Base-by-base conservation (phyloP, 306 rosid genomes). In the Cucurbita pepo region DNA sequence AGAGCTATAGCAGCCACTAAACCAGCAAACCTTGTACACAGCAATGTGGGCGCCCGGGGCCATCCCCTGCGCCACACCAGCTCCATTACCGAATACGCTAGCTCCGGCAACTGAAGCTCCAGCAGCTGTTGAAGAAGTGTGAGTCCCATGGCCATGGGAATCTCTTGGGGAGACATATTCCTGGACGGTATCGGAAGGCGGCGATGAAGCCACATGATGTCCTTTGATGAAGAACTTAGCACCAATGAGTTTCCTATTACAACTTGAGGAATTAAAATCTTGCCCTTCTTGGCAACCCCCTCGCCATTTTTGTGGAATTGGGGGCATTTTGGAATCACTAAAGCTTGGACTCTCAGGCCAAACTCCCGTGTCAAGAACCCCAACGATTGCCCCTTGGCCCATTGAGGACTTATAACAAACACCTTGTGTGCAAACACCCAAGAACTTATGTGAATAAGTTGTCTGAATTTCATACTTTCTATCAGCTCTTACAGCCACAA, bases 291-390 rank as follows among this genome's bases (percentile, higher is more conserved):
- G 96, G 81, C 97, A 92, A 64, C 82, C 77, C 38, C 97, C 96
- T 74, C 77, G 78, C 97, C 97, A 92, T 79, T 83, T 88, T 65
- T 72, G 77, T 0, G 97, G 97, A 82, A 87, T 77, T 22, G 76
- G 86, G 10, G 96, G 97, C 96, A 92, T 92, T 7, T 81, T 86
- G 10, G 55, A 77, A 62, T 92, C 97, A 34, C 75, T 41, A 77
- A 90, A 90, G 86, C 97, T 90, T 3, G 96, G 96, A 83, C 90
- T 85, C 78, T 90, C 98, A 0, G 96, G 98, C 96, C 96, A 90
- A 57, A 93, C 91, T 70, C 98, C 96, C 1, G 96, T 93, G 37
- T 93, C 98, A 58, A 93, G 96, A 44, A 93, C 84, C 0, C 98
- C 98, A 60, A 93, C 86, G 59, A 93, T 90, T 19, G 88, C 79